These are phyloP conservation scores for Cotoneaster glaucophyllus DNA, from an alignment of 306 rosid species.

Conservation along the genomic window DNA sequence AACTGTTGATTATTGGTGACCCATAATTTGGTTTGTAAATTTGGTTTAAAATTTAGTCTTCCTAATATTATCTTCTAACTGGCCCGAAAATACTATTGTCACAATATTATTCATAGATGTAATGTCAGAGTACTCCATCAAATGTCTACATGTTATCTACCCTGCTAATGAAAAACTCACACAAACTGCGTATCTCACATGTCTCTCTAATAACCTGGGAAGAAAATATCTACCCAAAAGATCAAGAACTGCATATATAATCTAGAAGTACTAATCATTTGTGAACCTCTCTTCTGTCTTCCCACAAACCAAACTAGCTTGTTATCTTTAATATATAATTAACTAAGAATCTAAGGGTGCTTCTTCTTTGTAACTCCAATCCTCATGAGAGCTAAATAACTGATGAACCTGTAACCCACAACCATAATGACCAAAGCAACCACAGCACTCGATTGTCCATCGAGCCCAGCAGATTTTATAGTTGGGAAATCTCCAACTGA, in stretches of 20 bases:
- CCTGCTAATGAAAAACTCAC: background rate
- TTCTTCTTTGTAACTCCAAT: conserved; percentile 44
- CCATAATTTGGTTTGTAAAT: too few relatives aligned
- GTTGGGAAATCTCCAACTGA: conserved; percentile 37
- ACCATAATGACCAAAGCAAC: conserved; percentile 51
- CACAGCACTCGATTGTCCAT: conserved; percentile 16
- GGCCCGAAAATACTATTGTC: background rate
- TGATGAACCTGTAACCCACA: conserved; percentile 50
- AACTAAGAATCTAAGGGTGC: background rate
- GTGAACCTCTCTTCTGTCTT: background rate
- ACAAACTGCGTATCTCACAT: background rate
- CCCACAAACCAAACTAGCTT: background rate
- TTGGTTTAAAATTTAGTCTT: too few relatives aligned
- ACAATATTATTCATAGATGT: background rate
- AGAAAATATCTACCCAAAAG: background rate
- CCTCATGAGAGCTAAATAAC: conserved; percentile 61
- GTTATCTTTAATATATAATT: too few relatives aligned
- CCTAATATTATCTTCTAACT: too few relatives aligned
- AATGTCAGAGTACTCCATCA: background rate
- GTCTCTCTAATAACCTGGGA: background rate
- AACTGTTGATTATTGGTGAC: too few relatives aligned
- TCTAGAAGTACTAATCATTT: background rate
- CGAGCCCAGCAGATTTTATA: conserved; percentile 40
- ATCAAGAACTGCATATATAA: background rate
- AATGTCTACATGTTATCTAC: background rate